Conservation (phyloP, 148 eudicot genomes). For the Camellia sinensis region DNA sequence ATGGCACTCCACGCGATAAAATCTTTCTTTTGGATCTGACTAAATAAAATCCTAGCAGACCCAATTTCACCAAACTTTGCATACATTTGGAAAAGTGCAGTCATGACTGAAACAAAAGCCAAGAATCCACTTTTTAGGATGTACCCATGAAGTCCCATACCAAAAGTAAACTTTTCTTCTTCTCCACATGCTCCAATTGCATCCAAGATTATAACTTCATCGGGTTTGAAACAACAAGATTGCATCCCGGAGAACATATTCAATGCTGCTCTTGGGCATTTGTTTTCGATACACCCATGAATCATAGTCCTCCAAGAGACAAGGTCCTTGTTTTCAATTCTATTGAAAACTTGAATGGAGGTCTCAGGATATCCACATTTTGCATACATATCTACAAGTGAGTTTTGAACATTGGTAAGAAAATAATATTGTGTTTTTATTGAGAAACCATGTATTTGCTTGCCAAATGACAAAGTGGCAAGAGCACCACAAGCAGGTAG, state of each 20-base stretch:
- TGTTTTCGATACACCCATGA: slow-evolving; percentile 46
- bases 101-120: slow-evolving; percentile 37
- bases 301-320: slow-evolving; percentile 66
- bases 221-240: slow-evolving; percentile 26
- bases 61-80: slow-evolving; percentile 44
- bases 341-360: slow-evolving; percentile 34
- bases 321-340: slow-evolving; percentile 38
- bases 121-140: slow-evolving; percentile 43
- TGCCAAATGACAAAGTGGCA: slow-evolving; percentile 36
- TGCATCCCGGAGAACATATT: slow-evolving; percentile 31
- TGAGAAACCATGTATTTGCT: slow-evolving; percentile 51
- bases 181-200: slow-evolving; percentile 39
- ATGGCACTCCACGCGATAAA: slow-evolving; percentile 65
- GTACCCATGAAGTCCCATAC: slow-evolving; percentile 42
- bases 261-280: slow-evolving; percentile 36
- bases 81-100: slow-evolving; percentile 60
- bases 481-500: slow-evolving; percentile 64
- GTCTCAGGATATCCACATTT: slow-evolving; percentile 46
- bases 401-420: slow-evolving; percentile 45
- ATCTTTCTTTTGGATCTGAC: slow-evolving; percentile 47
- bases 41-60: slow-evolving; percentile 38
- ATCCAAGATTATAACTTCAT: slow-evolving; percentile 40
- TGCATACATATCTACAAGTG: slow-evolving; percentile 62
- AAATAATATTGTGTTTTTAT: slow-evolving; percentile 27
- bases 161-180: slow-evolving; percentile 29